Base-by-base conservation (phyloP, 106 monocot genomes). In the Triglochin maritima region DNA sequence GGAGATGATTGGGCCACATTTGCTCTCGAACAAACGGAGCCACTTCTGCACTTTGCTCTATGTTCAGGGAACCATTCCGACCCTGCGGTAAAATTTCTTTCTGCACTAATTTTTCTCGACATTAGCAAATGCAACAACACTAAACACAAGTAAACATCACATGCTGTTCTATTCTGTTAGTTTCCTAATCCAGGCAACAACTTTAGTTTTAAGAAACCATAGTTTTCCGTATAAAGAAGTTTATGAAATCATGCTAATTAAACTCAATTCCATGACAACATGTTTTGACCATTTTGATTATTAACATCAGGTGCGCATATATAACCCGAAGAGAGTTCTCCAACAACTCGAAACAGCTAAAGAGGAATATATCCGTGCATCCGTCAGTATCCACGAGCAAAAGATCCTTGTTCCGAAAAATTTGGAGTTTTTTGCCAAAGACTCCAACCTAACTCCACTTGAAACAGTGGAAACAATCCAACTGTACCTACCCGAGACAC, bases 51-150 rank as follows among this genome's bases (percentile, higher is more conserved):
- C 65, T 98, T 92, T 50, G 86, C 91, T 29, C 84, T 98, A 54
- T 98, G 88, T 80, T 88, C 91, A 6, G 96, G 96, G 55, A 86
- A 81, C 84, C 88, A 91, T 75, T 98, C 96, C 56, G 96, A 98
- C 79, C 96, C 96, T 47, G 88, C 88, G 68, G 91, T 98, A 88
- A 77, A 58, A 9, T 58, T 62, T 60, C 44, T 59, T 9, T 10
- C 3, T 4, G 17, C 6, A 46, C 29, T 7, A 7, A 8, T 50
- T 17, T 13, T 50, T 50, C 2, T 12, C 44, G 44, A 47, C 7
- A 29, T 29, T 0, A 29, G 29, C 29, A 29, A 29, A 29, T 0
- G 29, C 29, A 29, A 29, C 29, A 29, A 29, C 29, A 29, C 29
- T 29, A 29, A 29, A 29, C 29, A 29, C 29, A 29, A 29, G 29